A percentile compares a stretch with the other conserved stretches of the same genome.
Conservation (phyloP, 768 basidiomycete genomes). For the Boletus sensibilis region DNA sequence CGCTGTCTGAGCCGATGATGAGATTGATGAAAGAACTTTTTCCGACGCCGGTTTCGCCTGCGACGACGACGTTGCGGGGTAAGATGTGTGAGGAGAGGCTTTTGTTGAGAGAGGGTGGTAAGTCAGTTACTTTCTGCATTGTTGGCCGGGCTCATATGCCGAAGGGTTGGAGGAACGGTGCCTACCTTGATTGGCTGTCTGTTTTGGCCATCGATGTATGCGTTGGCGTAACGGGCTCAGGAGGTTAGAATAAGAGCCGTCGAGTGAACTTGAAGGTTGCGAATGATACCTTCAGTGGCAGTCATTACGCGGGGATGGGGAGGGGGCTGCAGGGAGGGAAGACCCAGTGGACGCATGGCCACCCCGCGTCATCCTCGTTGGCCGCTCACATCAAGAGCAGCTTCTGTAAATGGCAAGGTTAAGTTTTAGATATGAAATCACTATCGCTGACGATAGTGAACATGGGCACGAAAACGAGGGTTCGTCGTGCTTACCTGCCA, state of each 20-base stretch:
- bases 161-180: not conserved
- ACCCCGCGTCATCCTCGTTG: conserved; percentile 10
- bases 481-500: not conserved
- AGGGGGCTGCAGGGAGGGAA: not conserved
- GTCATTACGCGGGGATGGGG: not conserved
- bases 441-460: not conserved
- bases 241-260: not conserved
- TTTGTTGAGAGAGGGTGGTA: not conserved
- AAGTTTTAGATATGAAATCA: not conserved
- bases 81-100: conserved; percentile 1
- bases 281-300: not conserved
- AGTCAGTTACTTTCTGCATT: not conserved
- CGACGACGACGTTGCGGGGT: conserved; percentile 23
- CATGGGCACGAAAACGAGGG: not conserved
- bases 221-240: not conserved
- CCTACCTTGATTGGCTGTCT: conserved; percentile 9
- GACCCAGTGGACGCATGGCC: not conserved
- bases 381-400: not conserved
- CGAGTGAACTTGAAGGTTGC: not conserved
- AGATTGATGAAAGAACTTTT: conserved; percentile 30
- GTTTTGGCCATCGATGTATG: conserved; percentile 8
- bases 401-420: not conserved
- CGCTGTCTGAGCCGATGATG: conserved; percentile 13
- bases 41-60: conserved; percentile 27
- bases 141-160: not conserved